Evolutionary conservation across 179 eudicot genomes (phyloP).

Genomic region (Gypsophila paniculata): DNA sequence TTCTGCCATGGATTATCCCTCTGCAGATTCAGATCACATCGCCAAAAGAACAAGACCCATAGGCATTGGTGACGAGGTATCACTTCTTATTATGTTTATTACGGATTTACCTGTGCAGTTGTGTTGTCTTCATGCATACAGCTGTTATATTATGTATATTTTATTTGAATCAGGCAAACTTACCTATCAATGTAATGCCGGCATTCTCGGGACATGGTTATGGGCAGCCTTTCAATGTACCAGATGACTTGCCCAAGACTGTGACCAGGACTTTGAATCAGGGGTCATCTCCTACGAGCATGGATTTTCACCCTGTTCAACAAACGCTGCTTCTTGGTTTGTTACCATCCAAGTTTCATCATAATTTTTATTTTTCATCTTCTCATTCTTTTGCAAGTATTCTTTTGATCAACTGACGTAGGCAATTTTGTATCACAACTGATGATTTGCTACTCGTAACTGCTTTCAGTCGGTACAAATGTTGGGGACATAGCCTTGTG

Average conservation of each 20-base stretch:
- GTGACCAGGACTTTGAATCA: constrained; percentile 66
- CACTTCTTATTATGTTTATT: background rate
- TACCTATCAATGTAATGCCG: constrained; percentile 66
- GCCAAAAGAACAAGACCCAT: constrained; percentile 66
- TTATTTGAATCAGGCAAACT: constrained; percentile 38
- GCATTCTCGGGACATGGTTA: constrained; percentile 65
- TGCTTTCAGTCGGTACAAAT: constrained; percentile 73
- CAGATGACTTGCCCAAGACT: constrained; percentile 70
- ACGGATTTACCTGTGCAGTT: background rate
- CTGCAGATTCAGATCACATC: constrained; percentile 73
- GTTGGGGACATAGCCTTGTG: constrained; percentile 74
- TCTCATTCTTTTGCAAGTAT: background rate
- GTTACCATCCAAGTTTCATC: constrained; percentile 1
- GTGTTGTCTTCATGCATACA: background rate
- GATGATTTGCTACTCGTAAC: background rate
- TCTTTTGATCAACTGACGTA: background rate
- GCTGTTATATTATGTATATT: background rate
- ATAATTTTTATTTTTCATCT: background rate
- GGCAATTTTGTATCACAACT: background rate
- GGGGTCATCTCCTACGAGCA: constrained; percentile 83
- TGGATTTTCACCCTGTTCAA: constrained; percentile 82
- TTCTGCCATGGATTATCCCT: constrained; percentile 66
- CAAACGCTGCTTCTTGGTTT: constrained; percentile 68
- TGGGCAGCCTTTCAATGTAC: constrained; percentile 45
- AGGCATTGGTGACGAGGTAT: constrained; percentile 72